Evolutionary conservation across 176 grass and related monocot species (phyloP).

Genomic region (Ananas comosus): DNA sequence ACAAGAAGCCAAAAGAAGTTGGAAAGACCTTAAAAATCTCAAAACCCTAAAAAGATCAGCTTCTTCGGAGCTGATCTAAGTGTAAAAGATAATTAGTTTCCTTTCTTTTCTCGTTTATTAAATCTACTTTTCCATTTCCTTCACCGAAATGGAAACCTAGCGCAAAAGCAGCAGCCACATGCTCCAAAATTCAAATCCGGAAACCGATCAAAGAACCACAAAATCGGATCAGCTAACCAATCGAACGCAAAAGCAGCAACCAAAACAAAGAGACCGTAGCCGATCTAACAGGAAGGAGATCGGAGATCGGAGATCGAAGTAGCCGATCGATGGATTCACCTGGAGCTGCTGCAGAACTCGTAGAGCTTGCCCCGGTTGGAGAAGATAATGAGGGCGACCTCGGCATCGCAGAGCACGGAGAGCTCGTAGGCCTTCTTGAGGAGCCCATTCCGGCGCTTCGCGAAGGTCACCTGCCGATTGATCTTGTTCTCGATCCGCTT

Average conservation of each 20-base stretch:
- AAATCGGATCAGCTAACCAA: neutral
- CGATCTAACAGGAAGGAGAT: neutral
- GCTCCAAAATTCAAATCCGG: constrained; percentile 10
- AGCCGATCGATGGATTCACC: neutral
- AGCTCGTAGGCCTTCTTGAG: constrained; percentile 44
- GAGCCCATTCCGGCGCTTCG: constrained; percentile 32
- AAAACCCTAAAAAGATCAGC: no score
- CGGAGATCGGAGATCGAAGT: no score
- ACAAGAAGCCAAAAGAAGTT: no score
- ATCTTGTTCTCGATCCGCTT: constrained; percentile 50
- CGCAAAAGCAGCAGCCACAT: neutral
- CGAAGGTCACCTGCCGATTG: constrained; percentile 39
- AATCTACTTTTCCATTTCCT: neutral
- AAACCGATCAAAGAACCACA: constrained; percentile 6
- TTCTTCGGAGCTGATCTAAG: no score
- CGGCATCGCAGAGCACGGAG: constrained; percentile 35
- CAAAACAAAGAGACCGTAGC: neutral
- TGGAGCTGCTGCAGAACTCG: constrained; percentile 36
- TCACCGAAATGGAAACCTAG: constrained; percentile 16
- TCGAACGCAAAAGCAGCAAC: neutral
- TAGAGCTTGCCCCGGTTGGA: constrained; percentile 37
- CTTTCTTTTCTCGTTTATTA: no score
- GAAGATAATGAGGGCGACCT: constrained; percentile 38
- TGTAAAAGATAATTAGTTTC: no score
- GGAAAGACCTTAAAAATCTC: no score